Base-by-base conservation (phyloP, 371 early-diverging fungal genomes). In the Conidiobolus coronatus region DNA sequence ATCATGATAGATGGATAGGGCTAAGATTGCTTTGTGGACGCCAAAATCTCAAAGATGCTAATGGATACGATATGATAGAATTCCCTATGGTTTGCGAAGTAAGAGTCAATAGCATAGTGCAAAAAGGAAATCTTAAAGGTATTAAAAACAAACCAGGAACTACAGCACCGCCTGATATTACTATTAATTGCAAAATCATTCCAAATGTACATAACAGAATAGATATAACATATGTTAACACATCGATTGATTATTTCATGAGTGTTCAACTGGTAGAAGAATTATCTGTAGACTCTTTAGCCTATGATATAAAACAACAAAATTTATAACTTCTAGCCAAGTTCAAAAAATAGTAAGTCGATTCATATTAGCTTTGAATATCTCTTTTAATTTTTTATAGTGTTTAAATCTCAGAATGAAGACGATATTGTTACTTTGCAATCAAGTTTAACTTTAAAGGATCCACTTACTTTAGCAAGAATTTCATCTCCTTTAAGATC, bases 81-180 rank as follows among this genome's bases (percentile, higher is more conserved):
- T 45, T 43, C 29, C 46, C 46, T 19, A 7, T 7, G 3, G 33
- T 22, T 13, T 45, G 46, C 20, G 46, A 45, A 33, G 17, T 45
- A 4, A 13, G 38, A 2, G 37, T 45, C 15, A 45, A 45, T 22
- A 37, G 46, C 5, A 35, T 14, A 15, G 4, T 20, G 4, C 8
- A 19, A 8, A 15, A 35, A 8, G 12, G 12, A 13, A 17, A 11
- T 17, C 18, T 45, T 15, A 17, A 20, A 15, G 38, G 38, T 13
- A 37, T 36, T 13, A 45, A 37, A 20, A 11, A 23, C 13, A n/a
- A 19, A 13, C 37, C 46, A 36, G 46, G 38, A 8, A 36, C 46
- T 18, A 37, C 38, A 2, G 14, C 15, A 20, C 15, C 46, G 3
- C 46, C 46, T 17, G 46, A 45, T 37, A 36, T 45, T 20, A n/a